Percentiles rank a stretch among this genome's conserved stretches.
Conservation (phyloP, 164 flowering plant genomes). For the Aristolochia californica region DNA sequence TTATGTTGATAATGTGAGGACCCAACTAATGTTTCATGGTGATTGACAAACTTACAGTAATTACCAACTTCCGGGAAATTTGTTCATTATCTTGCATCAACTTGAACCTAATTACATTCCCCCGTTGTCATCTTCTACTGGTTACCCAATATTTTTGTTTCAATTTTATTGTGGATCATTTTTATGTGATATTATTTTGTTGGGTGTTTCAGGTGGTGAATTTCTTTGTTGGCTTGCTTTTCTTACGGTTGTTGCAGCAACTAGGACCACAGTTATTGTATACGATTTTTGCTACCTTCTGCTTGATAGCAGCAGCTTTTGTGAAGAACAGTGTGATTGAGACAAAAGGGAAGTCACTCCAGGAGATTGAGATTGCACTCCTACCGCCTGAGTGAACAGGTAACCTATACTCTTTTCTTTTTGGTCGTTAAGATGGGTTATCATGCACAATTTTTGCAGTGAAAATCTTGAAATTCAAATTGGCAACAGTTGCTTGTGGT, state of each 20-base stretch:
- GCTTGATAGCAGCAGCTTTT: conserved; percentile 60
- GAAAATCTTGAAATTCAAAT: not conserved
- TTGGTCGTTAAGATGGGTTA: too few species aligned
- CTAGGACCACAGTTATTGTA: conserved; percentile 69
- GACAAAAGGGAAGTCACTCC: conserved; percentile 93
- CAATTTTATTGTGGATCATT: too few species aligned
- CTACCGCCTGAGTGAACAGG: conserved; percentile 32
- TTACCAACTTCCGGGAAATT: too few species aligned
- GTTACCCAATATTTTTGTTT: too few species aligned
- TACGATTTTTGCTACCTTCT: conserved; percentile 54
- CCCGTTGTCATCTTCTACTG: too few species aligned
- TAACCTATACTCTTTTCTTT: too few species aligned
- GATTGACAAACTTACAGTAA: too few species aligned
- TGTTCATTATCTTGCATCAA: too few species aligned
- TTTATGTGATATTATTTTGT: not conserved
- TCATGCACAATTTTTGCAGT: not conserved
- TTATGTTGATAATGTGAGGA: too few species aligned
- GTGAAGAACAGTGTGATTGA: conserved; percentile 83
- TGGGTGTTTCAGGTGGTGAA: conserved; percentile 59
- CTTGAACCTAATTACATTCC: too few species aligned
- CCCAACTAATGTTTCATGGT: too few species aligned
- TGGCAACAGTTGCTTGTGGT: not conserved
- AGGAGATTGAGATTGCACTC: conserved; percentile 93
- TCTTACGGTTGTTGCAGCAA: conserved; percentile 70
- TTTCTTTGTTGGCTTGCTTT: conserved; percentile 87